Percentiles rank a stretch among this genome's conserved stretches.
Evolutionary conservation across 495 filamentous ascomycete species (phyloP).

Genomic region (Penicillium tannophilum): DNA sequence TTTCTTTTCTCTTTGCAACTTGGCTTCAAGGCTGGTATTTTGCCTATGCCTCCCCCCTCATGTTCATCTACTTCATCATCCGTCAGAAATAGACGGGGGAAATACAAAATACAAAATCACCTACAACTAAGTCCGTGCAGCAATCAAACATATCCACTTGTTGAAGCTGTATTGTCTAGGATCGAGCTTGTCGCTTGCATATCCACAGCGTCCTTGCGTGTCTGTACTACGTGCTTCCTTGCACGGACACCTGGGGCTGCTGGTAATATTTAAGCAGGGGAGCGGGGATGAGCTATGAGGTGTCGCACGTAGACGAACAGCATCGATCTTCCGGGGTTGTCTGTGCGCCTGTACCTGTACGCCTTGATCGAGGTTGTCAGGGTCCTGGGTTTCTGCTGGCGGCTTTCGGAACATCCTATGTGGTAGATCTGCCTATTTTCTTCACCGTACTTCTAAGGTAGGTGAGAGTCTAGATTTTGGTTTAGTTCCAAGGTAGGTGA

Average conservation of each 20-base stretch:
- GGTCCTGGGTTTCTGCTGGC: slow-evolving; percentile 9
- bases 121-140: not conserved
- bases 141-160: slow-evolving; percentile 1
- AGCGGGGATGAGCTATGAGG: not conserved
- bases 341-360: slow-evolving; percentile 1
- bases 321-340: slow-evolving; percentile 5
- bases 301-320: not conserved
- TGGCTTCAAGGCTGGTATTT: not conserved
- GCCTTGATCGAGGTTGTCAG: not conserved
- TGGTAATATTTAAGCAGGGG: not conserved
- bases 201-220: slow-evolving; percentile 3
- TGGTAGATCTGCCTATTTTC: not conserved
- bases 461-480: not conserved
- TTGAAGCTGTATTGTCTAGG: not conserved
- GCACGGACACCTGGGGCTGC: not conserved
- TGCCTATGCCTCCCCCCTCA: slow-evolving; percentile 6
- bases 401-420: not conserved
- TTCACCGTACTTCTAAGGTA: not conserved
- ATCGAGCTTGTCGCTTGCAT: slow-evolving; percentile 7
- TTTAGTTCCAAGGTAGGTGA: not conserved
- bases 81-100: slow-evolving; percentile 23
- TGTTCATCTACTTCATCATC: slow-evolving; percentile 18
- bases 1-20: not conserved
- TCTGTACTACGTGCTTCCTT: not conserved
- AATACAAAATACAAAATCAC: not conserved